A percentile compares a stretch with the other conserved stretches of the same genome.
These are phyloP conservation scores for Aspergillus diversus DNA, from an alignment of 495 filamentous ascomycete species.

Conservation along the genomic window DNA sequence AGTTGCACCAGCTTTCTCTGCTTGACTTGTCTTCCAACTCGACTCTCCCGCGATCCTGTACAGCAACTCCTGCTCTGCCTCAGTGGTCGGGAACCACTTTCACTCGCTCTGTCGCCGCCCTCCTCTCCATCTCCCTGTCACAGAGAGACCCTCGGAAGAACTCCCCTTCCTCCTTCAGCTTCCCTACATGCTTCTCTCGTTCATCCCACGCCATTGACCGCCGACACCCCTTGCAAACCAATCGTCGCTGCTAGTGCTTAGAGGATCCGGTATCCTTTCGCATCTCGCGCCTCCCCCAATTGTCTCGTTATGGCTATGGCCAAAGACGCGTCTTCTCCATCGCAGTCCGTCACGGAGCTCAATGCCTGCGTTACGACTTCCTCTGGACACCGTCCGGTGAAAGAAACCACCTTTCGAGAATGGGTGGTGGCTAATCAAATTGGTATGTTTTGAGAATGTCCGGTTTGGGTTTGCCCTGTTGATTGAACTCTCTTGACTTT, in stretches of 20 bases:
- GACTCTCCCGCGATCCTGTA: background rate
- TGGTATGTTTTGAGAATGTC: constrained; percentile 39
- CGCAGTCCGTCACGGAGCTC: constrained; percentile 40
- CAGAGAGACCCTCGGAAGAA: background rate
- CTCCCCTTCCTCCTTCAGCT: background rate
- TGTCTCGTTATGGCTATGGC: constrained; percentile 43
- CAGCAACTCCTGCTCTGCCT: background rate
- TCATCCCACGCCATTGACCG: constrained; percentile 17
- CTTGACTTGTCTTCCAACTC: background rate
- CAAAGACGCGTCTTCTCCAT: constrained; percentile 33
- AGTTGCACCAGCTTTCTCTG: constrained; percentile 3
- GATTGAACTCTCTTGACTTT: background rate
- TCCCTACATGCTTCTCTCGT: constrained; percentile 2
- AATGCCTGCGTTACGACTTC: constrained; percentile 49
- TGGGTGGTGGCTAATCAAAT: constrained; percentile 59
- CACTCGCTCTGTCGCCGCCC: constrained; percentile 9
- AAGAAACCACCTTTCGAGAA: constrained; percentile 54
- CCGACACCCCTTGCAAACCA: constrained; percentile 25
- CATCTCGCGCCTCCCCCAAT: background rate
- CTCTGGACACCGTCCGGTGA: constrained; percentile 37
- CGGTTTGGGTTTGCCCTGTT: background rate
- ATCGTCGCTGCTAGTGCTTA: constrained; percentile 22
- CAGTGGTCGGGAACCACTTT: constrained; percentile 25
- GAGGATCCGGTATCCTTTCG: constrained; percentile 23
- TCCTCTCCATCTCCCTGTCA: background rate